Conservation (phyloP, 805 yeast genomes). For the Candida sonorensis region DNA sequence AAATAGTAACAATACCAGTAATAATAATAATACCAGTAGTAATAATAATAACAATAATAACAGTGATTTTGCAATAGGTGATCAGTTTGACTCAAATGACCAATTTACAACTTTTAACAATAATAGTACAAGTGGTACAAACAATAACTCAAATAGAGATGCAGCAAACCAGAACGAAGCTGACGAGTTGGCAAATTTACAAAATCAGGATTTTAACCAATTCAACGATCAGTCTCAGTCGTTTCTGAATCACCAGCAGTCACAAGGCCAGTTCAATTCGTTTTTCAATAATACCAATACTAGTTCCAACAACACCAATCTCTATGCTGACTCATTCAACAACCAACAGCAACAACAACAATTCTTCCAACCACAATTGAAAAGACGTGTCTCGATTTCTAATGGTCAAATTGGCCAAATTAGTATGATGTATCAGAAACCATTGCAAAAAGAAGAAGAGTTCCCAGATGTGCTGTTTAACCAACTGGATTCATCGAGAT, state of each 20-base stretch:
- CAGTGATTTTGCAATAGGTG: too few relatives aligned
- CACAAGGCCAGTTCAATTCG: too few relatives aligned
- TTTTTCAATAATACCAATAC: conserved; percentile 5
- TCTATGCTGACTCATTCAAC: conserved; percentile 1
- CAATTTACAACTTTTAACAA: too few relatives aligned
- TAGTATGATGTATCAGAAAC: conserved; percentile 24
- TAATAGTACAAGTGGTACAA: too few relatives aligned
- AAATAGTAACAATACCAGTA: background rate
- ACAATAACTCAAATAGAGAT: too few relatives aligned
- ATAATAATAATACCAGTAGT: background rate
- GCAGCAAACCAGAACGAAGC: too few relatives aligned
- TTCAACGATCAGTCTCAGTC: too few relatives aligned
- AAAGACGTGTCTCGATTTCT: conserved; percentile 72
- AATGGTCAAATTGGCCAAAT: conserved; percentile 83
- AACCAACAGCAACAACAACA: background rate
- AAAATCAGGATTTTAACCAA: too few relatives aligned
- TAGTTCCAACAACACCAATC: conserved; percentile 1
- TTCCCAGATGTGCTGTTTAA: too few relatives aligned
- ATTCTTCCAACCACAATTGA: conserved; percentile 18
- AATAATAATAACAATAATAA: too few relatives aligned
- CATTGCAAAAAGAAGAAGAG: conserved; percentile 4
- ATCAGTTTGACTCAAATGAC: too few relatives aligned
- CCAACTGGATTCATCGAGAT: too few relatives aligned
- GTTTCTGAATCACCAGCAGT: conserved; percentile 1
- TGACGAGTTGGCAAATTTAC: background rate